Evolutionary conservation across 140 eudicot species (phyloP).

Genomic region (Stevia rebaudiana): DNA sequence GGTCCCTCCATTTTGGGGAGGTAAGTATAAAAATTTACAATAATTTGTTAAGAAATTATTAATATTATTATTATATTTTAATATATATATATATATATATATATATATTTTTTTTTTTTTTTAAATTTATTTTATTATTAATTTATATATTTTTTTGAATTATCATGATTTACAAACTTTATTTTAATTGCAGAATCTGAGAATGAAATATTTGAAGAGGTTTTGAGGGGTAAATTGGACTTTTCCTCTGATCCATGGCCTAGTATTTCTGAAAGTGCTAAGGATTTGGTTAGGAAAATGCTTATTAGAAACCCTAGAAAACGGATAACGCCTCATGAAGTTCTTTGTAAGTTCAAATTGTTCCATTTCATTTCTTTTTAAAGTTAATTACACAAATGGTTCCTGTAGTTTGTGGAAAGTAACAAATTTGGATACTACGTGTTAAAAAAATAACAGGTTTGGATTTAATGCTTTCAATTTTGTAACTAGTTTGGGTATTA

Average conservation of each 20-base stretch:
- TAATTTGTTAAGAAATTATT: neutral
- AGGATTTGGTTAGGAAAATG: slow-evolving; percentile 77
- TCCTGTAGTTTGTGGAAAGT: too few relatives aligned
- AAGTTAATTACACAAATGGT: too few relatives aligned
- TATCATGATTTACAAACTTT: slow-evolving; percentile 9
- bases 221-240: slow-evolving; percentile 67
- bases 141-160: too few relatives aligned
- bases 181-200: slow-evolving; percentile 51
- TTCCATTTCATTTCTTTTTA: neutral
- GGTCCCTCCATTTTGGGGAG: slow-evolving; percentile 77
- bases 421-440: too few relatives aligned
- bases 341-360: slow-evolving; percentile 58
- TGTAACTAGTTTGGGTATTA: too few relatives aligned
- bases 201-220: slow-evolving; percentile 74
- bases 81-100: too few relatives aligned
- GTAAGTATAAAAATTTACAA: slow-evolving; percentile 23
- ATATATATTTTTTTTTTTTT: neutral
- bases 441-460: too few relatives aligned
- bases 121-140: too few relatives aligned
- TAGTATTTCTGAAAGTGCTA: slow-evolving; percentile 68
- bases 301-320: slow-evolving; percentile 66
- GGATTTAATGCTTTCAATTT: too few relatives aligned
- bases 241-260: slow-evolving; percentile 89
- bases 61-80: too few relatives aligned
- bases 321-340: slow-evolving; percentile 71